Percentiles rank a stretch among this genome's conserved stretches.
phyloP scores from a whole-genome alignment of 495 filamentous ascomycete species.

The Neurospora sp. region DNA sequence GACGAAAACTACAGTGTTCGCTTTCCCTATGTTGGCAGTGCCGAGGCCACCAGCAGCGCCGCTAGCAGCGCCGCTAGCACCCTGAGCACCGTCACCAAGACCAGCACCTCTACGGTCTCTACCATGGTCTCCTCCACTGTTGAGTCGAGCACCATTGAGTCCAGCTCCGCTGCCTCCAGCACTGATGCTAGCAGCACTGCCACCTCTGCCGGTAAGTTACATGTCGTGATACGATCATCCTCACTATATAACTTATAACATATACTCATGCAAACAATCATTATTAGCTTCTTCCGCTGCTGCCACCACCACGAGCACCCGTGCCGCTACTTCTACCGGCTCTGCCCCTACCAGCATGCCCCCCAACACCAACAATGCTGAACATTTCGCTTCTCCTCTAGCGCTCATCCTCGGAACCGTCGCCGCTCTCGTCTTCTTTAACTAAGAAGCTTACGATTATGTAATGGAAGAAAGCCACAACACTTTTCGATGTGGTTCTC shows the following conservation, averaged over 20 bases:
- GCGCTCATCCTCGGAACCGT: constrained; percentile 25
- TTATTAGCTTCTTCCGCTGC: neutral
- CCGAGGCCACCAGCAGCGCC: constrained; percentile 13
- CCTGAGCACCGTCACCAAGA: constrained; percentile 18
- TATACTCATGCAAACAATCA: neutral
- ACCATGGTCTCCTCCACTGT: constrained; percentile 8
- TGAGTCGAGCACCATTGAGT: constrained; percentile 7
- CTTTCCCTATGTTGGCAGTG: constrained; percentile 24
- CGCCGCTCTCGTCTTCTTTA: constrained; percentile 27
- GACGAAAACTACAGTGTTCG: constrained; percentile 33
- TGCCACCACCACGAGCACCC: constrained; percentile 2
- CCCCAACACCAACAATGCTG: constrained; percentile 18
- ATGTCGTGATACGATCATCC: neutral
- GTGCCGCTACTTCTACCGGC: neutral
- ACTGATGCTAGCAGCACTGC: constrained; percentile 4
- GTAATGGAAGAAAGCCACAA: neutral
- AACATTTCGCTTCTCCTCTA: constrained; percentile 25
- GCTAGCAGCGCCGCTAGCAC: constrained; percentile 10
- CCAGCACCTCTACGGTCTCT: constrained; percentile 3
- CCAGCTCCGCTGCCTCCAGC: constrained; percentile 4
- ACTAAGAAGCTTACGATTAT: constrained; percentile 15
- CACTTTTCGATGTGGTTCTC: neutral
- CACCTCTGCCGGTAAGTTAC: constrained; percentile 3
- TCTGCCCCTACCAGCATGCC: constrained; percentile 6
- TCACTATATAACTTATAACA: neutral